phyloP scores from a whole-genome alignment of 352 stramenopile genomes.

The Blastocystis sp. region DNA sequence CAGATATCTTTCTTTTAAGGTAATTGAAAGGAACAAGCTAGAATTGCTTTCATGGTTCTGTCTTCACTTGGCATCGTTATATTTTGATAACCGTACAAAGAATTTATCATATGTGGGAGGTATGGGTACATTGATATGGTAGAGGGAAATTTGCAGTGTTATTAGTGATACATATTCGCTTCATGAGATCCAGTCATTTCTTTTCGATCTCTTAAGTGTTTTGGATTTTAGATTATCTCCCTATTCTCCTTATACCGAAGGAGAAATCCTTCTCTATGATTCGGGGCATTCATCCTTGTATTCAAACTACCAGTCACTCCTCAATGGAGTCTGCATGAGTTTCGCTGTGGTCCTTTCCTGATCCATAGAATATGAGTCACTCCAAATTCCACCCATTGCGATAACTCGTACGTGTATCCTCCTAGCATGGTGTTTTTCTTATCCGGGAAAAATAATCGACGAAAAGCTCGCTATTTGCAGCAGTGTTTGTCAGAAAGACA shows the following conservation, averaged over 20 bases:
- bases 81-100: not conserved
- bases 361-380: conserved; percentile 30
- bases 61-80: conserved; percentile 1
- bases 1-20: conserved; percentile 5
- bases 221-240: not conserved
- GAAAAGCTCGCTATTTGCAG: not conserved
- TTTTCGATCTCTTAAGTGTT: not conserved
- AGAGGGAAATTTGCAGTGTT: conserved; percentile 18
- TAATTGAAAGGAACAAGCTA: not conserved
- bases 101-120: not conserved
- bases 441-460: not conserved
- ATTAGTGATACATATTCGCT: conserved; percentile 31
- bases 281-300: not conserved
- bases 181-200: not conserved
- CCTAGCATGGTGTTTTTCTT: conserved; percentile 18
- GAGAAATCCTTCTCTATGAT: not conserved
- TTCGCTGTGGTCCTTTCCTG: not conserved
- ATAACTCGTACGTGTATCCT: not conserved
- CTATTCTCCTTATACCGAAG: conserved; percentile 3
- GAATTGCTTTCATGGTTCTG: conserved; percentile 15
- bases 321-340: conserved; percentile 43
- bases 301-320: not conserved
- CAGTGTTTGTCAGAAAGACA: not conserved
- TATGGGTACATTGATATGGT: not conserved
- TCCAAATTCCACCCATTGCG: not conserved